Evolutionary conservation across 2,329 filamentous ascomycete species (phyloP).

Genomic region (Ophiostoma australiae): DNA sequence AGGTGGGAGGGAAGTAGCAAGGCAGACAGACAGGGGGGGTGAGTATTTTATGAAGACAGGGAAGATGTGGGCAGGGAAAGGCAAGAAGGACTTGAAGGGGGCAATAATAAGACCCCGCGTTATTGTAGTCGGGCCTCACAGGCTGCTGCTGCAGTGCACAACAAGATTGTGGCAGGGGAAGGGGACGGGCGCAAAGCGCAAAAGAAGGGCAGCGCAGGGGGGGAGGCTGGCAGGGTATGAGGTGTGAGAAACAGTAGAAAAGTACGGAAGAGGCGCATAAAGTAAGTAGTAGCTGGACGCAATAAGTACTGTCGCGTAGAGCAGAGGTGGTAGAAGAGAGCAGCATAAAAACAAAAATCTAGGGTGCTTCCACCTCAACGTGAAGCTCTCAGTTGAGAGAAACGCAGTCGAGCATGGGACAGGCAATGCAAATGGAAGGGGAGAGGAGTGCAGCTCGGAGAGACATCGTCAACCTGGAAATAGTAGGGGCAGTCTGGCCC

Average conservation of each 20-base stretch:
- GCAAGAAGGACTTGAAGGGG: not conserved
- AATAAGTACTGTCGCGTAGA: not conserved
- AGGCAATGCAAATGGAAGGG: not conserved
- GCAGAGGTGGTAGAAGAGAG: not conserved
- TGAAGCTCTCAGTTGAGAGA: not conserved
- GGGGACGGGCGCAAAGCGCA: not conserved
- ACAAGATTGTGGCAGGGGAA: not conserved
- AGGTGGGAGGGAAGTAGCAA: not conserved
- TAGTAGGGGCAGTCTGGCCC: not conserved
- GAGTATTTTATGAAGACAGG: not conserved
- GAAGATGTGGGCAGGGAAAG: not conserved
- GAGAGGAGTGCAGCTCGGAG: not conserved
- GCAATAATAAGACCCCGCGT: not conserved
- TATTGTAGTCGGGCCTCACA: not conserved
- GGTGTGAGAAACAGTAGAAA: not conserved
- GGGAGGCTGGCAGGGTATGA: not conserved
- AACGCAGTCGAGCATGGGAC: not conserved
- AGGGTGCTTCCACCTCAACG: not conserved
- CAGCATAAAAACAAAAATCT: not conserved
- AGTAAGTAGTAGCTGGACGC: not conserved
- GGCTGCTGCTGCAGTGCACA: not conserved
- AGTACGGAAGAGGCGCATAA: not conserved
- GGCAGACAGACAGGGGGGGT: not conserved
- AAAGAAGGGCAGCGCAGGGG: not conserved
- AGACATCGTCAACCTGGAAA: not conserved